phyloP scores from a whole-genome alignment of 106 monocot genomes.

The Platanthera zijinensis region DNA sequence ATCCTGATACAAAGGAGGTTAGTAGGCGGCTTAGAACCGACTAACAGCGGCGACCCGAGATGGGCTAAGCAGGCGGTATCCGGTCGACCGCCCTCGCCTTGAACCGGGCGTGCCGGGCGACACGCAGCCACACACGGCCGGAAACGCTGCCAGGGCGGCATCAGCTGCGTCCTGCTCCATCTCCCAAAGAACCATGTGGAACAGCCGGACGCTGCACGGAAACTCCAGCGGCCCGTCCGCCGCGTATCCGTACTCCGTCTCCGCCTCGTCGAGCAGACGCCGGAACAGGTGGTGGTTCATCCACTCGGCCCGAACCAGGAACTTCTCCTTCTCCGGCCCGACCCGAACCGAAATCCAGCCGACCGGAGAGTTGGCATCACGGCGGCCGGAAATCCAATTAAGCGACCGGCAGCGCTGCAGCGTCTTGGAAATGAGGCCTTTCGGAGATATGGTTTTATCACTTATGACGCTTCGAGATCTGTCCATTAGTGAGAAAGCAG shows the following conservation, averaged over 20 bases:
- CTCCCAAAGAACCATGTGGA: constrained; percentile 38
- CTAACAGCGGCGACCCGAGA: not conserved
- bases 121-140: constrained; percentile 1
- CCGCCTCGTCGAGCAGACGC: constrained; percentile 46
- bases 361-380: constrained; percentile 5
- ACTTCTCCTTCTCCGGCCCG: constrained; percentile 43
- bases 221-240: constrained; percentile 32
- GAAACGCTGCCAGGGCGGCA: constrained; percentile 1
- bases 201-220: constrained; percentile 38
- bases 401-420: not conserved
- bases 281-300: constrained; percentile 59
- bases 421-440: not conserved
- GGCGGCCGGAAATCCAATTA: not conserved
- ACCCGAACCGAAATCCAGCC: constrained; percentile 55
- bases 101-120: not conserved
- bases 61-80: not conserved
- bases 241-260: constrained; percentile 43
- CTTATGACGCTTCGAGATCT: not conserved
- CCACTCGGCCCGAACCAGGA: constrained; percentile 31
- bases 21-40: not conserved
- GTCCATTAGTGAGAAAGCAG: not conserved
- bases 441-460: not conserved
- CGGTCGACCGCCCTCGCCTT: not conserved
- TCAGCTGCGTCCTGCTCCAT: constrained; percentile 24
- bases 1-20: too few relatives aligned